These are phyloP conservation scores for Flaveria trinervia DNA, from an alignment of 129 eudicot species.

Conservation along the genomic window DNA sequence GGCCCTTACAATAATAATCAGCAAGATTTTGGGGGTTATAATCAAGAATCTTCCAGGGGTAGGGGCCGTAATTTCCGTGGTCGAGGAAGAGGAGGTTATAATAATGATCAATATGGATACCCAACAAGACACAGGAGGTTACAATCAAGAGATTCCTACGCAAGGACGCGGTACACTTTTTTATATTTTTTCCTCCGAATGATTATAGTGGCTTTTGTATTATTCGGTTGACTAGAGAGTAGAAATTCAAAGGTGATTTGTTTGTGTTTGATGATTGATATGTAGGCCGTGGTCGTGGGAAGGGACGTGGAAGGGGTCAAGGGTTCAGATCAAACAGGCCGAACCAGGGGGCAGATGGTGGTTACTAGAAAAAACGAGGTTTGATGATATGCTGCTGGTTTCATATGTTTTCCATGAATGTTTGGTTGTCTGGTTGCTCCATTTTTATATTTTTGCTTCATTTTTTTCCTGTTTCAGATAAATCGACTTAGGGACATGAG, in stretches of 20 bases:
- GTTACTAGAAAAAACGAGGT: constrained; percentile 30
- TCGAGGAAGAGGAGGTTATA: constrained; percentile 83
- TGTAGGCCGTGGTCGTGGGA: constrained; percentile 91
- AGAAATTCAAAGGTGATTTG: background rate
- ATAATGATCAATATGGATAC: constrained; percentile 54
- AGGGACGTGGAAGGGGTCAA: constrained; percentile 81
- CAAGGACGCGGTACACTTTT: constrained; percentile 46
- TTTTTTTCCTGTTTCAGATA: constrained; percentile 29
- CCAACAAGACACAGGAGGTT: constrained; percentile 69
- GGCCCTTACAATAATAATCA: constrained; percentile 64
- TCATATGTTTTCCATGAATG: constrained; percentile 33
- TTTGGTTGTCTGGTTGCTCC: constrained; percentile 47
- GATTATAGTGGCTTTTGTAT: background rate
- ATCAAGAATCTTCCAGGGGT: constrained; percentile 75
- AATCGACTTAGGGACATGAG: constrained; percentile 39
- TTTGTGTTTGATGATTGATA: constrained; percentile 5
- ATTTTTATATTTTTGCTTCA: constrained; percentile 30
- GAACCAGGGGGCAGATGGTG: constrained; percentile 44
- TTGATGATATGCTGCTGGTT: constrained; percentile 12
- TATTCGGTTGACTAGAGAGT: background rate
- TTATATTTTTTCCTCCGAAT: background rate
- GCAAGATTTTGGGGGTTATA: constrained; percentile 69
- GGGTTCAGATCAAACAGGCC: constrained; percentile 69
- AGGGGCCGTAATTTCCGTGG: constrained; percentile 76
- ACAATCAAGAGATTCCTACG: constrained; percentile 61